Conservation (phyloP, 2,329 filamentous ascomycete species). For the Chaetothyriales sp. region DNA sequence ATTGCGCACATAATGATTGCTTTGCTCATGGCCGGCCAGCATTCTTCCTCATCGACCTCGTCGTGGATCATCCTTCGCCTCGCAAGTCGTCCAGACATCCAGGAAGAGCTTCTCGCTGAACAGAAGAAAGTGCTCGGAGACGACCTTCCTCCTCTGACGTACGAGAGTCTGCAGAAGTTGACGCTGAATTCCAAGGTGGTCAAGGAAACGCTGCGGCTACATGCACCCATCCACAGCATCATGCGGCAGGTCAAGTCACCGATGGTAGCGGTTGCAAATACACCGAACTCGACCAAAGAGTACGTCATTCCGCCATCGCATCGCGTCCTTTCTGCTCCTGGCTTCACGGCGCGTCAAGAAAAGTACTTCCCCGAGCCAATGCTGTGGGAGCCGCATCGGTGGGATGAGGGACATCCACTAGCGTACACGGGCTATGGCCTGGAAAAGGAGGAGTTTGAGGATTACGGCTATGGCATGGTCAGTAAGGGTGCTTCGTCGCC, state of each 20-base stretch:
- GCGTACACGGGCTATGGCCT: constrained; percentile 31
- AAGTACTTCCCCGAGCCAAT: constrained; percentile 69
- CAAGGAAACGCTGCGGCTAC: constrained; percentile 56
- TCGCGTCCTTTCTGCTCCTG: constrained; percentile 69
- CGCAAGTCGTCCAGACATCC: constrained; percentile 52
- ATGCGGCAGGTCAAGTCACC: constrained; percentile 58
- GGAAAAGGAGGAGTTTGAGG: constrained; percentile 47
- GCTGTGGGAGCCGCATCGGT: constrained; percentile 80
- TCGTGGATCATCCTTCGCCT: constrained; percentile 64
- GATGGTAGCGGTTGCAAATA: constrained; percentile 45
- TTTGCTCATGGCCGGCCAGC: constrained; percentile 69
- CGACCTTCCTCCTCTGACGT: constrained; percentile 41
- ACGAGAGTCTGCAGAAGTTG: constrained; percentile 45
- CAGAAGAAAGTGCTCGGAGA: constrained; percentile 43
- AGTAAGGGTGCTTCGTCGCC: constrained; percentile 81
- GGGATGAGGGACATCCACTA: constrained; percentile 51
- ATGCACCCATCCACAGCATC: constrained; percentile 58
- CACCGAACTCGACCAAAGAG: constrained; percentile 44
- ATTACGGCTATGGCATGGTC: constrained; percentile 87
- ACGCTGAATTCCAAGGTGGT: constrained; percentile 49
- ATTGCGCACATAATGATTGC: constrained; percentile 79
- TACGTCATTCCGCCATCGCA: constrained; percentile 70
- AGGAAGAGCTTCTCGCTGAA: constrained; percentile 56
- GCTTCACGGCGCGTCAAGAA: constrained; percentile 57
- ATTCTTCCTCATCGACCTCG: constrained; percentile 63